Base-by-base conservation (phyloP, 176 grass and related monocot species). In the Paspalum notatum region DNA sequence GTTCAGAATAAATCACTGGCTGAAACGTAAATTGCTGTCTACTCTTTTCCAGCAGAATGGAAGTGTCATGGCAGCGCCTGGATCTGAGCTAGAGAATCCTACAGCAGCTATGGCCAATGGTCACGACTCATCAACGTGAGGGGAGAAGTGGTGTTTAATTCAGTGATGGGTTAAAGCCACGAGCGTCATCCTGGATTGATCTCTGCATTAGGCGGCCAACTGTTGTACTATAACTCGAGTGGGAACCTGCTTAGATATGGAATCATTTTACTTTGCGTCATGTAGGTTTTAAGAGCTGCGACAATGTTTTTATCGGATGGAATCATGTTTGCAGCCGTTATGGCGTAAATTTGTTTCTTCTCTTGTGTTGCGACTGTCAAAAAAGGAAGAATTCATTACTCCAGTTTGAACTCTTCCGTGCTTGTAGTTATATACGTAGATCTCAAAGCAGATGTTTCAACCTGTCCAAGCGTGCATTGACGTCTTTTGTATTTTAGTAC, bases 181-280 rank as follows among this genome's bases (percentile, higher is more conserved):
- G 10, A n/a, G 76, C 37, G 58, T 71, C 58, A 44, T 82, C 72
- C 78, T 65, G 14, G 56, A 77, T n/a, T 66, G n/a, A 52, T 76
- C 72, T 42, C 58, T 68, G 62, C 67, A 22, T 57, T 77, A 67
- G 83, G 77, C 40, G 37, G 73, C 44, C 43, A 53, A 77, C 58
- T 82, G 77, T 66, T 89, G 88, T 90, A 78, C 37, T 82, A 82
- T 90, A 90, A 73, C 77, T 64, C 24, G 82, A 89, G 55, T 62
- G 57, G 56, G 76, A 39, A 41, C 40, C 25, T 65, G 56, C 14
- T 87, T 87, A 83, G 86, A 46, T 83, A 50, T 68, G 41, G 55
- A 84, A 54, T 63, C 45, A 40, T 14, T 48, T 11, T 25, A 40
- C 9, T 66, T 43, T 37, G 59, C 22, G 1, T 71, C 5, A 2